Evolutionary conservation across 345 rosid species (phyloP), one percentile per base, ranked within the genome.

Genomic region (Turnera subulata): DNA sequence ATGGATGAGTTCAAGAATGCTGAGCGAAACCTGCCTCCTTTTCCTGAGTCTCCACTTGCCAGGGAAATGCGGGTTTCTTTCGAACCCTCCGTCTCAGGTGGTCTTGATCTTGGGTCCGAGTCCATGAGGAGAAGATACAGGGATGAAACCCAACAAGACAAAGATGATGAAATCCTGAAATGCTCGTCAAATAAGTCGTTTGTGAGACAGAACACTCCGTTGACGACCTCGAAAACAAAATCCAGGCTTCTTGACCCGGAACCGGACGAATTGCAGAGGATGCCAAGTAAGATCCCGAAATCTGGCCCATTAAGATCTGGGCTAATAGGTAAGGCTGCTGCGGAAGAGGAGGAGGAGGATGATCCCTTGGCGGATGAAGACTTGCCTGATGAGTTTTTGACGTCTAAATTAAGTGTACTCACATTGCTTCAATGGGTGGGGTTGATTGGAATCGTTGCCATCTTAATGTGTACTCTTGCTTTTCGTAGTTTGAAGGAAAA

Each of bases 211-310:
- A 47, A 86, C 18, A 76, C 67, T 64, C 45, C 72, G 50, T 59
- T 83, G 2, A 64, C 86, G 0, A 66, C 77, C 37, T 17, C 64
- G 4, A 88, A 77, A 68, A 85, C 95, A 5, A 82, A 79, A 63
- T 89, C 97, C 0, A 84, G 98, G 75, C 83, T 92, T 14, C 73
- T 82, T 50, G 98, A 92, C 67, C 92, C 82, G 25, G 73, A 82
- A 0, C 80, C 65, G 9, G 84, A 84, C 8, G 82, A 72, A n/a
- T 10, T 64, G 20, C 84, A 64, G 18, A 40, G 72, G 12, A 67
- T 66, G 44, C 79, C 65, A 0, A 82, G 70, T 19, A 56, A 68
- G 64, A 50, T 76, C 4, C 62, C 58, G 44, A 86, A 66, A 61
- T 92, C 96, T 1, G 88, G 76, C 22, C 82, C 59, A 37, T 4